Percentiles rank a stretch among this genome's conserved stretches.
phyloP scores from a whole-genome alignment of 2,329 filamentous ascomycete species.

The Fusarium avenaceum region DNA sequence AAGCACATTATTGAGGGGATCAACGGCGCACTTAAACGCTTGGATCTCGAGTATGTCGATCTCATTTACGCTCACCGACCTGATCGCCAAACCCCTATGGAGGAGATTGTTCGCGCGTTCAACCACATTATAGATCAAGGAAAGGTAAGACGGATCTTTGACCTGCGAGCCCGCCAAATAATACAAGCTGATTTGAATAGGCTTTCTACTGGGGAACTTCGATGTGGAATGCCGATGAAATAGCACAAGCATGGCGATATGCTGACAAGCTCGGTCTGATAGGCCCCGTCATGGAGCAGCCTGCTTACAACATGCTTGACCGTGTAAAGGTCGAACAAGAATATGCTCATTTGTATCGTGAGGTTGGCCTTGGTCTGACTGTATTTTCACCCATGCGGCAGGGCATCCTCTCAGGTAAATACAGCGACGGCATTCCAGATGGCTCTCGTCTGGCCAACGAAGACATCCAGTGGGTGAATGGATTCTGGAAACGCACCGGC shows the following conservation, averaged over 20 bases:
- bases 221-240: constrained; percentile 76
- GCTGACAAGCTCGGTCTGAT: constrained; percentile 72
- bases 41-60: constrained; percentile 73
- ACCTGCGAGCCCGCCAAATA: background rate
- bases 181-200: constrained; percentile 50
- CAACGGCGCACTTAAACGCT: constrained; percentile 68
- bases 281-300: constrained; percentile 76
- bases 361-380: constrained; percentile 72
- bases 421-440: constrained; percentile 72
- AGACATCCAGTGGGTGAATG: constrained; percentile 68
- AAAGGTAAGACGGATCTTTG: constrained; percentile 45
- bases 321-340: constrained; percentile 75
- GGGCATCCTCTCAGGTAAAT: constrained; percentile 76
- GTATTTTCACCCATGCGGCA: constrained; percentile 70
- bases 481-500: constrained; percentile 65
- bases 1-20: constrained; percentile 79
- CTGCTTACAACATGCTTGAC: constrained; percentile 73
- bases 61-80: constrained; percentile 77
- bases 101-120: constrained; percentile 78
- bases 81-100: constrained; percentile 76
- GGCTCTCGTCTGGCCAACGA: constrained; percentile 70
- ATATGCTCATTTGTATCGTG: constrained; percentile 70
- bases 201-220: constrained; percentile 80
- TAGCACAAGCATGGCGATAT: constrained; percentile 71
- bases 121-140: constrained; percentile 77